Evolutionary conservation across 257 asterid species (phyloP), one percentile per base, ranked within the genome.

Genomic region (Lycium ferocissimum): DNA sequence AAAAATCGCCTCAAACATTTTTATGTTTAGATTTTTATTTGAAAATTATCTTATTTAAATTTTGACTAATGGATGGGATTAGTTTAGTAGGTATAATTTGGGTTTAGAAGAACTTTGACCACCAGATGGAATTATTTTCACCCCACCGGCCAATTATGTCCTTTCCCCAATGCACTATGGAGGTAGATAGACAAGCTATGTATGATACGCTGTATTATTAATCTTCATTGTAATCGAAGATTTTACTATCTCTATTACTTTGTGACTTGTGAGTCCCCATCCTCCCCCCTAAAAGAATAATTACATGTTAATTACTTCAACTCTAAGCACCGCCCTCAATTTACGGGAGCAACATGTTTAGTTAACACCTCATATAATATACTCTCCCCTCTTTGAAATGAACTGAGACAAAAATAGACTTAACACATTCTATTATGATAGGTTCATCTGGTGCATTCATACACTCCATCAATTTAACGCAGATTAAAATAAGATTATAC

Each of bases 91-190:
- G n/a, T n/a, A n/a, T n/a, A n/a, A n/a, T n/a, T n/a, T n/a, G n/a
- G n/a, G n/a, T n/a, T n/a, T n/a, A n/a, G n/a, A n/a, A n/a, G n/a
- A n/a, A n/a, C n/a, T n/a, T n/a, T n/a, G n/a, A n/a, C n/a, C n/a
- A n/a, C n/a, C n/a, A n/a, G n/a, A n/a, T n/a, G n/a, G n/a, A n/a
- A n/a, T n/a, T n/a, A n/a, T n/a, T n/a, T n/a, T n/a, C n/a, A n/a
- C n/a, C n/a, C n/a, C n/a, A n/a, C n/a, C n/a, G n/a, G n/a, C n/a
- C n/a, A n/a, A n/a, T n/a, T n/a, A n/a, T n/a, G n/a, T n/a, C n/a
- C n/a, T n/a, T n/a, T n/a, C n/a, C n/a, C n/a, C n/a, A 93, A 93
- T 90, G 98, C 98, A 3, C 84, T 95, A 66, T 90, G 91, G 90
- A 93, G 83, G 86, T 95, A 95, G 91, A 95, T 95, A 97, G 93